Conservation (phyloP, 2,329 filamentous ascomycete species). For the Endothia cerciana region DNA sequence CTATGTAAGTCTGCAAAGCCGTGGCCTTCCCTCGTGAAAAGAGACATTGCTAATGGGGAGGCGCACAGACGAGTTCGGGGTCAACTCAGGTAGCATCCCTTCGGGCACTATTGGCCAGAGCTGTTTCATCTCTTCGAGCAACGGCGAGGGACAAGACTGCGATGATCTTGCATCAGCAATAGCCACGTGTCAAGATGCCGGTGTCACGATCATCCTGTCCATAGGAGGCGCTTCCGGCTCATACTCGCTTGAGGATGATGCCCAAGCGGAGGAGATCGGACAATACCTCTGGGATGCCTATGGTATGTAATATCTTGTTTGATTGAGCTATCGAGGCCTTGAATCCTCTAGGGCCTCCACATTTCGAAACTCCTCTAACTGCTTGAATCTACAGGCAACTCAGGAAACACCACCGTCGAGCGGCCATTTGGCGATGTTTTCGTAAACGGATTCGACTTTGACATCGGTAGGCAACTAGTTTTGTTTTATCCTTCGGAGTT, state of each 20-base stretch:
- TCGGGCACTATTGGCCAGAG: conserved; percentile 45
- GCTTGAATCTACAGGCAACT: conserved; percentile 30
- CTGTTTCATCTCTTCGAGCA: conserved; percentile 40
- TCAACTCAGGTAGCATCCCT: conserved; percentile 37
- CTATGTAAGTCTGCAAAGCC: conserved; percentile 44
- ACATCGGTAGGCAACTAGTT: conserved; percentile 34
- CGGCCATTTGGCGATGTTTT: conserved; percentile 46
- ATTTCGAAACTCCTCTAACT: neutral
- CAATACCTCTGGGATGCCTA: conserved; percentile 51
- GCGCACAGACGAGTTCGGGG: conserved; percentile 7
- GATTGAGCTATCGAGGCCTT: neutral
- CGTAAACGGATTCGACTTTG: conserved; percentile 52
- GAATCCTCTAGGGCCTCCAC: no score
- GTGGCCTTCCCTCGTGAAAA: neutral
- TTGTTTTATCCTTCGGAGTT: no score
- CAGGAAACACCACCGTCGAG: conserved; percentile 36
- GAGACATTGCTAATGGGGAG: neutral
- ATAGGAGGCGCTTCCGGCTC: conserved; percentile 46
- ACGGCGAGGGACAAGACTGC: conserved; percentile 42
- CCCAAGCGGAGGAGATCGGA: conserved; percentile 46
- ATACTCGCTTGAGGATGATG: conserved; percentile 40
- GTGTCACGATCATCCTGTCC: conserved; percentile 50
- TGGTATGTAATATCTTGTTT: conserved; percentile 32
- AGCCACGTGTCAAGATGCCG: conserved; percentile 44
- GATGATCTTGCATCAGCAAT: conserved; percentile 46